Evolutionary conservation across 768 basidiomycete species (phyloP).

Genomic region (Naganishia randhawae): DNA sequence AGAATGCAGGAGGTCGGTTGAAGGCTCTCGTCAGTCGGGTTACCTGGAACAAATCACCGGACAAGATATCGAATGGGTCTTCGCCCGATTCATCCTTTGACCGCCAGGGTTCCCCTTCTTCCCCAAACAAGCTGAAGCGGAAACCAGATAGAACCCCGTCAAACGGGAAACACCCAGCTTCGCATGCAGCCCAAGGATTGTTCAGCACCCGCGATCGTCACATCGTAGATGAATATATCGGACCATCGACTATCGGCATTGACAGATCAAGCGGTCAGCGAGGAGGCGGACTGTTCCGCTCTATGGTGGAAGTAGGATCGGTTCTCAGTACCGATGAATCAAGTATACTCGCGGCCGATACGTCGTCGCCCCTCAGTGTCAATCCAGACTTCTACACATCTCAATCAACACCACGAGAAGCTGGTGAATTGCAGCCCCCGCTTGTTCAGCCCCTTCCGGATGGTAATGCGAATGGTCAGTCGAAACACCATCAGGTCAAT

Average conservation of each 20-base stretch:
- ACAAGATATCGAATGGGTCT: neutral
- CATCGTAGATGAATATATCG: conserved; percentile 18
- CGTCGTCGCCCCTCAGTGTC: neutral
- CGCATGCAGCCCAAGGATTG: neutral
- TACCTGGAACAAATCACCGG: neutral
- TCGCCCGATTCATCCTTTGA: neutral
- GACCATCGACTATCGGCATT: neutral
- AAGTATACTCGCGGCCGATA: neutral
- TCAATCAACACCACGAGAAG: neutral
- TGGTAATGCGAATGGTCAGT: neutral
- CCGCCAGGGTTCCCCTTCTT: neutral
- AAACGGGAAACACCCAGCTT: neutral
- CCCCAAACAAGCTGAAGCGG: conserved; percentile 5
- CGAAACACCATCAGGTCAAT: neutral
- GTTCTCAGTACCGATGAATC: neutral
- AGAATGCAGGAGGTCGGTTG: conserved; percentile 1
- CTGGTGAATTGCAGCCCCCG: neutral
- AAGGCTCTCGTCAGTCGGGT: conserved; percentile 11
- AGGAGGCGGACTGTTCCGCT: neutral
- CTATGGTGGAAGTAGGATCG: conserved; percentile 5
- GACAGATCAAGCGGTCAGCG: neutral
- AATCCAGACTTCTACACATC: neutral
- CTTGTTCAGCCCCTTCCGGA: neutral
- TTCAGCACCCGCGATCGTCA: conserved; percentile 13
- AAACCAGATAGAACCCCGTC: neutral